Base-by-base conservation (phyloP, 495 filamentous ascomycete genomes). In the Choiromyces venosus region DNA sequence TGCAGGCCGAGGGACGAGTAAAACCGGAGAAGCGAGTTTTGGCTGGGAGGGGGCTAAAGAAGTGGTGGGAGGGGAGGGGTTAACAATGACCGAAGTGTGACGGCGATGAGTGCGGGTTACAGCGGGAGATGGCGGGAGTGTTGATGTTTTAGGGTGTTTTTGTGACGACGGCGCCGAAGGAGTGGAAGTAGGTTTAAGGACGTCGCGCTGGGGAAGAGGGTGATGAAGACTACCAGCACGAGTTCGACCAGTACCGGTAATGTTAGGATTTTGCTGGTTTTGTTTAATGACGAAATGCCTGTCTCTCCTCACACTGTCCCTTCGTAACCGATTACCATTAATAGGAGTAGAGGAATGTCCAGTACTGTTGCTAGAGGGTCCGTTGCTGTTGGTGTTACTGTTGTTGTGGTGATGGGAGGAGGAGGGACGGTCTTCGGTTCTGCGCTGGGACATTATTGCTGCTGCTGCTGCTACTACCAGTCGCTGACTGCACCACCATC, bases 371-470 rank as follows among this genome's bases (percentile, higher is more conserved):
- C 42, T 44, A 44, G 42, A 19, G 42, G 42, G 42, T 18, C 42
- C 42, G 42, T 44, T 74, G 36, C 21, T 37, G 56, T 25, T 38
- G 40, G 33, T 16, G 38, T 33, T 46, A 21, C n/a, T 64, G 37
- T 29, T 25, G 73, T 33, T 19, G 37, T 39, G 36, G 42, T 5
- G 40, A 25, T 75, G 33, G 37, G 64, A 46, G 52, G 75, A 76
- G 52, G 75, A 69, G 64, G 74, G 40, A 65, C 72, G 67, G 33
- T 76, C 74, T 64, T 71, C 69, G 66, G 68, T 66, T 66, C 75
- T 76, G 75, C 73, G 73, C 68, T 77, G 75, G 75, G 75, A 77
- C 75, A 76, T 77, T 69, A 52, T 40, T 66, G 52, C 40, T 75
- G 39, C 65, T 74, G 21, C 33, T 35, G 25, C 40, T 71, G 21